Base-by-base conservation (phyloP, 495 filamentous ascomycete genomes). In the Lindgomyces ingoldianus region DNA sequence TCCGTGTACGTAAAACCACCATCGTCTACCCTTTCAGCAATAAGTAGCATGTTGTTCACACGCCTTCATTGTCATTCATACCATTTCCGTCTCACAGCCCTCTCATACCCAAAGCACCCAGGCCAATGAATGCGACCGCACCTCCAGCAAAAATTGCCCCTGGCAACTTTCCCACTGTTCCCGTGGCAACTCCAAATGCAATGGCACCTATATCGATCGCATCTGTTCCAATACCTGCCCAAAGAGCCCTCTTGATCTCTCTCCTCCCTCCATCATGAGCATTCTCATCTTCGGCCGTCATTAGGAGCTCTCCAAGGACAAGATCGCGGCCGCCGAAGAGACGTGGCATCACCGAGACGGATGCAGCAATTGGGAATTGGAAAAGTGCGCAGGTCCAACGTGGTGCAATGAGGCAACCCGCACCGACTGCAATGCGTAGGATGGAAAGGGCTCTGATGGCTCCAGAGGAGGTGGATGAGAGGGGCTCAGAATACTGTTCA, bases 191-290 rank as follows among this genome's bases (percentile, higher is more conserved):
- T 3, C 22, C 62, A 47, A 57, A 51, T 1, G 21, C 18, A 47
- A 64, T 26, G 36, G 49, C 50, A 4, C 29, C 30, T 8, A 67
- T 4, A 46, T 67, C 68, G 11, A 61, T 21, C 11, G 36, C 18
- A 57, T 67, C 68, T 0, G 60, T 36, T 21, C 19, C 59, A 9
- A 70, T 39, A 47, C 45, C 53, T 0, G 58, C 55, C 68, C 60
- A 70, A 22, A 70, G 60, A 3, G 63, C 63, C 33, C 64, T 60
- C 24, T 55, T 57, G 14, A 70, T 25, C 49, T 70, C 62, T 29
- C 50, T 64, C 27, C 46, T 59, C 11, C 57, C 55, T 24, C 48
- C 56, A 30, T 60, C 42, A 3, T 33, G 25, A 4, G 6, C 12
- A 19, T 49, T 52, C 46, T 58, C 57, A 33, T 59, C 50, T 29